Evolutionary conservation across 768 basidiomycete species (phyloP).

Genomic region (Tulasnella sp.): DNA sequence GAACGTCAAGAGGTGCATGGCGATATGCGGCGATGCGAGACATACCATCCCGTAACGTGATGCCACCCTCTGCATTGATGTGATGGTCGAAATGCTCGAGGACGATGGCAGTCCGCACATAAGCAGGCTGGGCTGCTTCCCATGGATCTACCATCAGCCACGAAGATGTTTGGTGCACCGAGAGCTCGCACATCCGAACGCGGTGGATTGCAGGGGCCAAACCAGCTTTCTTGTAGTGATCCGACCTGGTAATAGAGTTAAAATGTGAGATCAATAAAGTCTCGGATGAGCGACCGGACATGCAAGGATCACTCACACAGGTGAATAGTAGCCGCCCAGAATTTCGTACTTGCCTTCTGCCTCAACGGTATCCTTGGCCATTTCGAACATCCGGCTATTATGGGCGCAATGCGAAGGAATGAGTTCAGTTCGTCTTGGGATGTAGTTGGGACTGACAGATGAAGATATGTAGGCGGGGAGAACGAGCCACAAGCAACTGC

Average conservation of each 20-base stretch:
- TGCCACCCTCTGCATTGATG: conserved; percentile 81
- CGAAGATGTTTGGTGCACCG: conserved; percentile 77
- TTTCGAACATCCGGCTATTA: conserved; percentile 93
- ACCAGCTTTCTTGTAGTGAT: conserved; percentile 94
- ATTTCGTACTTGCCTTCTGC: conserved; percentile 91
- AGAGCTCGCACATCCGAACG: conserved; percentile 79
- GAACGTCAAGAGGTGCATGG: not conserved
- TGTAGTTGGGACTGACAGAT: conserved; percentile 36
- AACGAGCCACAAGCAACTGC: conserved; percentile 97
- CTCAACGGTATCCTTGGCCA: conserved; percentile 93
- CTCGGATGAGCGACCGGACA: not conserved
- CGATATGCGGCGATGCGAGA: conserved; percentile 5
- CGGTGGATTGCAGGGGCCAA: conserved; percentile 66
- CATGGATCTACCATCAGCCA: conserved; percentile 98
- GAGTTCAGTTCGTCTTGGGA: conserved; percentile 77
- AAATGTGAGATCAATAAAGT: not conserved
- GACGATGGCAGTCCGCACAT: conserved; percentile 93
- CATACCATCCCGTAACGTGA: conserved; percentile 48
- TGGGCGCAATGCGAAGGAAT: conserved; percentile 56
- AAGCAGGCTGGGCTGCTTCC: conserved; percentile 84
- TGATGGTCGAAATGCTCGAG: conserved; percentile 95
- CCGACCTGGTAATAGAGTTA: conserved; percentile 26
- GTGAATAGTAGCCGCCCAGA: conserved; percentile 90
- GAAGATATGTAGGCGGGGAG: conserved; percentile 95
- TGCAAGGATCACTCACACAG: conserved; percentile 46